Evolutionary conservation across 139 green algal species (phyloP), one percentile per base, ranked within the genome.

Genomic region (Marvania coccoides): DNA sequence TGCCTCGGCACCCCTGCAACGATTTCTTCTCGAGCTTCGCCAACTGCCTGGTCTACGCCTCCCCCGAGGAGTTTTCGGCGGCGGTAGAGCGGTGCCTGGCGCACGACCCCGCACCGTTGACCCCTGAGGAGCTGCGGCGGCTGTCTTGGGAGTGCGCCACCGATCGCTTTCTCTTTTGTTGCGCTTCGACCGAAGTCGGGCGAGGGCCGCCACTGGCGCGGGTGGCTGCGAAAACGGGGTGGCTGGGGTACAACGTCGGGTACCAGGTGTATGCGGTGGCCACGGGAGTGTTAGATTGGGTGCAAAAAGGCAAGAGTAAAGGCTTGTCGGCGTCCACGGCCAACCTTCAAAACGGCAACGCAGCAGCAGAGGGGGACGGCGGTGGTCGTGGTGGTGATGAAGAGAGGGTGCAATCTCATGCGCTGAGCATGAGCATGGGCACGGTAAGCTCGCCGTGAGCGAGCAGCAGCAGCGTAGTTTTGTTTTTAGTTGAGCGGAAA

Each of bases 61-160:
- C 66, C 12, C 71, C 65, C 10, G 82, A 91, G 40, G 88, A 96
- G 80, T 97, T 96, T 70, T 83, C 69, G 24, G 10, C 69, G 46
- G 75, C 81, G 63, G 42, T 97, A 56, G 47, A 78, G 31, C 48
- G 75, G 10, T 81, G 82, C 39, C 55, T 86, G 74, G 4, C 33
- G 7, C 8, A 66, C 28, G 75, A 88, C 14, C 87, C 87, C 4
- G 28, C 65, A 38, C 86, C 89, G 10, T 77, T 97, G 26, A 77
- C 58, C 0, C n/a, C 60, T 2, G 57, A 88, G n/a, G 77, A 96
- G 55, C 76, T 85, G 57, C 71, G 87, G 66, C 48, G 55, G 12
- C 76, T 97, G 26, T 91, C 91, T 3, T 96, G 90, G 90, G 88
- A 95, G 81, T 80, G 78, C 6, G 90, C 90, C 12, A 96, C 90